These are phyloP conservation scores for Exserohilum turcica DNA, from an alignment of 2,329 filamentous ascomycete genomes.

Conservation along the genomic window DNA sequence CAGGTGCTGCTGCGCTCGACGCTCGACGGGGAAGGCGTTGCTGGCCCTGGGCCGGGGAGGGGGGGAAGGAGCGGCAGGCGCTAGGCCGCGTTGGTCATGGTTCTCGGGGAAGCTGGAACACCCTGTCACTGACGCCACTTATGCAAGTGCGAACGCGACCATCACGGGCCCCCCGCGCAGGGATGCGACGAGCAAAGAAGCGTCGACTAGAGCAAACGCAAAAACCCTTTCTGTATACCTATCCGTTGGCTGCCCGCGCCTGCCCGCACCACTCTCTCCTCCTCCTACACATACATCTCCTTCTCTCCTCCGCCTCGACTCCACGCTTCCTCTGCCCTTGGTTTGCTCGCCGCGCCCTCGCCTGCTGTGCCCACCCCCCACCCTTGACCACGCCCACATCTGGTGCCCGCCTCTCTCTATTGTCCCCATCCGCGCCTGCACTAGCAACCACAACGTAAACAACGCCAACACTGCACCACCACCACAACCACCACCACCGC, in stretches of 20 bases:
- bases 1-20: background rate
- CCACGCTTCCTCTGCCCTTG: constrained; percentile 25
- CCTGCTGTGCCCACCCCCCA: constrained; percentile 3
- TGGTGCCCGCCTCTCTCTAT: constrained; percentile 14
- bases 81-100: constrained; percentile 11
- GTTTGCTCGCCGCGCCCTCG: constrained; percentile 17
- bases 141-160: constrained; percentile 15
- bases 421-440: too few species aligned
- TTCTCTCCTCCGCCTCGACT: constrained; percentile 8
- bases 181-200: constrained; percentile 8
- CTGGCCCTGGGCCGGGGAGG: too few species aligned
- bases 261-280: constrained; percentile 18
- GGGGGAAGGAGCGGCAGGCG: background rate
- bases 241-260: constrained; percentile 18
- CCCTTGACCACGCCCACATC: constrained; percentile 19
- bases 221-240: constrained; percentile 33
- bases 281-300: constrained; percentile 14
- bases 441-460: background rate
- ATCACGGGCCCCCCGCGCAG: constrained; percentile 14
- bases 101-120: constrained; percentile 25
- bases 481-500: background rate
- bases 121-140: constrained; percentile 25
- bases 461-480: background rate
- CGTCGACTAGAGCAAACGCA: constrained; percentile 27
- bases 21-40: constrained; percentile 11